Evolutionary conservation across 192 early-diverging fungal genomes (phyloP).

Genomic region (Blastocladiella britannica): DNA sequence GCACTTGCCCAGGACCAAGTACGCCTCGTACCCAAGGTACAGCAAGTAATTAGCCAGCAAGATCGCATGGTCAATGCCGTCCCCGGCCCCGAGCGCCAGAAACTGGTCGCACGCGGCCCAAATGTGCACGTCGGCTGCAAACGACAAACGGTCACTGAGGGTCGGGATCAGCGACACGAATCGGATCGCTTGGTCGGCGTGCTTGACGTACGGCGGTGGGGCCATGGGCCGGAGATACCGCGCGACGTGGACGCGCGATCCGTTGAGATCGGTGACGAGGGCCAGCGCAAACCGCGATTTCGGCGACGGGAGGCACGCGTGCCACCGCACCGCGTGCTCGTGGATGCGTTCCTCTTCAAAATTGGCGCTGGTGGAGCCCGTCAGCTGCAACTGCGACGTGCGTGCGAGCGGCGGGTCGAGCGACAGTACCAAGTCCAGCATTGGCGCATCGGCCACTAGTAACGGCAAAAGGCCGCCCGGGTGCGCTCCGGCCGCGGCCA

Average conservation of each 20-base stretch:
- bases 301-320: not conserved
- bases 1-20: not conserved
- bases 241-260: not conserved
- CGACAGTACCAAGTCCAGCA: not conserved
- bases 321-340: not conserved
- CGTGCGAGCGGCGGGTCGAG: not conserved
- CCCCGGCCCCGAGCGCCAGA: slow-evolving; percentile 3
- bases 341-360: not conserved
- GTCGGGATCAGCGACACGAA: not conserved
- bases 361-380: too few relatives aligned
- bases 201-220: not conserved
- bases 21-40: slow-evolving; percentile 2
- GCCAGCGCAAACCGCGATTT: not conserved
- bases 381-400: not conserved
- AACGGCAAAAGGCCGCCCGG: too few relatives aligned
- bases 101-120: not conserved
- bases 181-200: not conserved
- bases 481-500: not conserved
- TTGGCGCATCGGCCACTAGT: not conserved
- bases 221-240: not conserved
- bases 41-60: not conserved
- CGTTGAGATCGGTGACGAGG: not conserved
- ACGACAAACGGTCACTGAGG: not conserved
- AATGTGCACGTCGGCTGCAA: not conserved
- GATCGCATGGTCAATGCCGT: slow-evolving; percentile 2